These are phyloP conservation scores for Hura crepitans DNA, from an alignment of 441 rosid species.

Conservation along the genomic window DNA sequence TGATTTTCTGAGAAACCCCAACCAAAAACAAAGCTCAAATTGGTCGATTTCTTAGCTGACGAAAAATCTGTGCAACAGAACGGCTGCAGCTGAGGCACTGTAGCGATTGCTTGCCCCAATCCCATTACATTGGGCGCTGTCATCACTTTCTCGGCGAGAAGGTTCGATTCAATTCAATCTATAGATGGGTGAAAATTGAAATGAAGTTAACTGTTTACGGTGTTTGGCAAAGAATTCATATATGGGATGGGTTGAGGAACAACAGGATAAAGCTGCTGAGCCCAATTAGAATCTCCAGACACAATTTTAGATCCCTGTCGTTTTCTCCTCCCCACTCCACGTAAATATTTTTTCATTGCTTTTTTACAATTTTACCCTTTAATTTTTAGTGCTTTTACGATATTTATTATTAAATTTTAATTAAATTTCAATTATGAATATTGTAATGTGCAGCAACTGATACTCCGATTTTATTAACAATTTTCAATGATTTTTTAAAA, in stretches of 20 bases:
- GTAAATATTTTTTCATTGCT: no score
- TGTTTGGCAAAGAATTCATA: no score
- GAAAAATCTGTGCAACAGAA: slow-evolving; percentile 37
- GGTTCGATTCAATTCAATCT: neutral
- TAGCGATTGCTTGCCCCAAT: slow-evolving; percentile 32
- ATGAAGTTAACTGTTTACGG: neutral
- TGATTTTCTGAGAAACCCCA: slow-evolving; percentile 8
- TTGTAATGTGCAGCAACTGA: no score
- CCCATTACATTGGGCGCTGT: slow-evolving; percentile 34
- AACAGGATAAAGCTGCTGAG: neutral
- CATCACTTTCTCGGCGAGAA: slow-evolving; percentile 21
- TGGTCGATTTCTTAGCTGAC: slow-evolving; percentile 37
- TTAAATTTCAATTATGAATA: no score
- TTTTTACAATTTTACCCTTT: no score
- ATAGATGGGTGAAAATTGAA: neutral
- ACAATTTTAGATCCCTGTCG: neutral
- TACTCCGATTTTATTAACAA: no score
- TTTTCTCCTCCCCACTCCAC: no score
- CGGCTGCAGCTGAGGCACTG: slow-evolving; percentile 37
- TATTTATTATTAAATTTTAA: no score
- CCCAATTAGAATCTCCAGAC: neutral
- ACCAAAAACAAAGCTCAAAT: slow-evolving; percentile 36
- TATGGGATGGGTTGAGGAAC: no score
- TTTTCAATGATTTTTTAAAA: no score
- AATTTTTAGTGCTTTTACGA: no score